A percentile compares a stretch with the other conserved stretches of the same genome.
Conservation (phyloP, 2,329 filamentous ascomycete genomes). For the Diaporthe humulicola region DNA sequence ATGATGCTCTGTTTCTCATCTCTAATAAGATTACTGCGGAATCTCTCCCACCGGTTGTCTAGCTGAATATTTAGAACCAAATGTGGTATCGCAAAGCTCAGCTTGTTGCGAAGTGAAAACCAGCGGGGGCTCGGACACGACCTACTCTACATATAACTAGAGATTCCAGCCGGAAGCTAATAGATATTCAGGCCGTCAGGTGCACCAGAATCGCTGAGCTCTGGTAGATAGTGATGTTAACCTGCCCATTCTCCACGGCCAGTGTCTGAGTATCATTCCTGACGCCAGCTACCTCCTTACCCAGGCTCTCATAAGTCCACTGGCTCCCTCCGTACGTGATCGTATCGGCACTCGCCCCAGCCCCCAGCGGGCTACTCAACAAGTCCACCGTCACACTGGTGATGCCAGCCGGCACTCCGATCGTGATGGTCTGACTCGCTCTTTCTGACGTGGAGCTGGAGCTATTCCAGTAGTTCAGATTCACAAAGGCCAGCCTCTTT, state of each 20-base stretch:
- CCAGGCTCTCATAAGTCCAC: slow-evolving; percentile 52
- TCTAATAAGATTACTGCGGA: not conserved
- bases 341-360: slow-evolving; percentile 48
- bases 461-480: slow-evolving; percentile 54
- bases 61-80: not conserved
- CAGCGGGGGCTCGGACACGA: too few species aligned
- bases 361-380: slow-evolving; percentile 51
- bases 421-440: slow-evolving; percentile 42
- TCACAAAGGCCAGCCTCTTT: slow-evolving; percentile 49
- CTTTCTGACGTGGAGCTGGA: slow-evolving; percentile 46
- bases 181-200: not conserved
- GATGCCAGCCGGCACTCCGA: slow-evolving; percentile 43
- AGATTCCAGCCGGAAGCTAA: not conserved
- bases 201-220: slow-evolving; percentile 48
- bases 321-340: slow-evolving; percentile 55
- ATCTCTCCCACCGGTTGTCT: too few species aligned
- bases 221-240: slow-evolving; percentile 44
- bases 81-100: not conserved
- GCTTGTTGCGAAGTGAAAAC: not conserved
- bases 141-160: not conserved
- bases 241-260: slow-evolving; percentile 45
- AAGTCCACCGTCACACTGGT: slow-evolving; percentile 46
- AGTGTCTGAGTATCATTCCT: slow-evolving; percentile 48
- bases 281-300: slow-evolving; percentile 50
- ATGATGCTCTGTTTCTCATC: not conserved